Base-by-base conservation (phyloP, 768 basidiomycete genomes). In the Tephrocybe rancida region DNA sequence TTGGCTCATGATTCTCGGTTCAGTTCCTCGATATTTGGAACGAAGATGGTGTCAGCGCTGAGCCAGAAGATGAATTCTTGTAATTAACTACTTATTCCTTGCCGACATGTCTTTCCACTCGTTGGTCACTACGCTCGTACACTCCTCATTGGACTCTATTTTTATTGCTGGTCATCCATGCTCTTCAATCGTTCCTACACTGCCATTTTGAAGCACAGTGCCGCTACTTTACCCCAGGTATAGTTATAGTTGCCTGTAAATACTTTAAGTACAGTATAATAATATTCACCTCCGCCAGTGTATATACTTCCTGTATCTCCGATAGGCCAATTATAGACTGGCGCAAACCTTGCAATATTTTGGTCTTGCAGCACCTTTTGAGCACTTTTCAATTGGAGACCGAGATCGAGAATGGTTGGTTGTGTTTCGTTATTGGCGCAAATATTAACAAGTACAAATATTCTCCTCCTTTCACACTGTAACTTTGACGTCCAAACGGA, bases 1-100 rank as follows among this genome's bases (percentile, higher is more conserved):
- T 38, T 43, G 25, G 16, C 64, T 22, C 49, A 43, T 56, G 39
- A 26, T n/a, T 18, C 38, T 18, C 21, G 25, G 2, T n/a, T 54
- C 24, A 92, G 87, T 88, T 90, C 68, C 72, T 90, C 48, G 82
- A 85, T 56, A 83, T 90, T 48, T 93, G 90, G 88, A 87, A 86
- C 48, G 90, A 88, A 64, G 90, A 92, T 61, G 90, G 90, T 22
- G 77, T 89, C 30, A 75, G 76, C 13, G 84, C 80, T 3, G 90
- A 92, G 67, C 80, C 80, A 22, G 79, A 80, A 62, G 84, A 84
- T 41, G 76, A 82, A 48, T 61, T 72, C 35, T 60, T 68, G 39
- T 77, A 55, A 71, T 19, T 3, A 18, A 7, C 10, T 25, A 11
- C 22, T 34, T n/a, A 5, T 3, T 26, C 26, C 41, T 41, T 41